phyloP scores from a whole-genome alignment of 345 rosid genomes.

The Tarenaya hassleriana region DNA sequence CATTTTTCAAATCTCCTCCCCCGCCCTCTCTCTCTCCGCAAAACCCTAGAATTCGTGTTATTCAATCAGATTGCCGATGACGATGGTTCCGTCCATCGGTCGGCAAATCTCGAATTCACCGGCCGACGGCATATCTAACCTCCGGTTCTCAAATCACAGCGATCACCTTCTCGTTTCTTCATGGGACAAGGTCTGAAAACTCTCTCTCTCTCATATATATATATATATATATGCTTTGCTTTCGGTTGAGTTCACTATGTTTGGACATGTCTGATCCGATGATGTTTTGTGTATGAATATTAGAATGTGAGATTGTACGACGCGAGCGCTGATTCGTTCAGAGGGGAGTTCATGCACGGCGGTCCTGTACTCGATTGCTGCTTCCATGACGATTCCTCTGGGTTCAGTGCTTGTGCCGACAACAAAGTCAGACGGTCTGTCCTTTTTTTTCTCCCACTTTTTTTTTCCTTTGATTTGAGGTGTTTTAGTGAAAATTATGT shows the following conservation, averaged over 20 bases:
- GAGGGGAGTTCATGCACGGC: constrained; percentile 87
- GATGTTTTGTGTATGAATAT: neutral
- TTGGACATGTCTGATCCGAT: neutral
- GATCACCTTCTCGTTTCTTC: constrained; percentile 93
- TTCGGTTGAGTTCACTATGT: neutral
- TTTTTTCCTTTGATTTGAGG: neutral
- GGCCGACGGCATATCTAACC: constrained; percentile 89
- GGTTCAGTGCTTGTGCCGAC: constrained; percentile 82
- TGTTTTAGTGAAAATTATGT: too few relatives aligned
- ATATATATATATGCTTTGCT: neutral
- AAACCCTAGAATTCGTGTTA: too few relatives aligned
- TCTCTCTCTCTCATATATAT: neutral
- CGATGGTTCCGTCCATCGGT: constrained; percentile 51
- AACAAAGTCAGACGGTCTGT: constrained; percentile 61
- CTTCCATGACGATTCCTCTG: constrained; percentile 94
- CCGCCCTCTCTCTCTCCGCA: too few relatives aligned
- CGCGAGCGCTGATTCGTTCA: constrained; percentile 58
- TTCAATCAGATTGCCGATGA: constrained; percentile 13
- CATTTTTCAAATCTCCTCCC: too few relatives aligned
- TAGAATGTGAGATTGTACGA: constrained; percentile 79
- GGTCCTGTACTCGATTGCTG: constrained; percentile 95
- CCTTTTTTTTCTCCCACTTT: neutral
- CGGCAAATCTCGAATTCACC: constrained; percentile 82
- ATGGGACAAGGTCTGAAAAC: constrained; percentile 76
- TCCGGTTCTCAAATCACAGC: constrained; percentile 89